These are phyloP conservation scores for Cryptococcus jaspeensis DNA, from an alignment of 1,284 basidiomycete genomes.

Conservation along the genomic window DNA sequence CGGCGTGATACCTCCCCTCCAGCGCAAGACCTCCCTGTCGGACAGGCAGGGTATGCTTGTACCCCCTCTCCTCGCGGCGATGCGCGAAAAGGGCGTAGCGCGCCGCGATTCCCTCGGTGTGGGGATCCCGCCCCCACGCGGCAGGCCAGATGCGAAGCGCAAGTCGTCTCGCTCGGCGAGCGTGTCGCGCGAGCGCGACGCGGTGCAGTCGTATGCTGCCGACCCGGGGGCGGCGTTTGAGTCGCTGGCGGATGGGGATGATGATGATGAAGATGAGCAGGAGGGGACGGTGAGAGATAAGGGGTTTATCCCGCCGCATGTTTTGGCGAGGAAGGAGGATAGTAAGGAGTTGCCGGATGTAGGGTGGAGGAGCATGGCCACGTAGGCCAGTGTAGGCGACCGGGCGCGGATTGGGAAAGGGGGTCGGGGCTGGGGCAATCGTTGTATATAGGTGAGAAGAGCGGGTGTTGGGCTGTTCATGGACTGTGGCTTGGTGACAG, in stretches of 20 bases:
- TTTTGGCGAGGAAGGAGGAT: conserved; percentile 30
- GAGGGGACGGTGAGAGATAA: conserved; percentile 26
- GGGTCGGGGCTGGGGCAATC: too few relatives aligned
- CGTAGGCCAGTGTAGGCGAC: too few relatives aligned
- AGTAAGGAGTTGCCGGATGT: conserved; percentile 16
- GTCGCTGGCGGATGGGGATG: conserved; percentile 30
- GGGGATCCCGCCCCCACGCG: conserved; percentile 5
- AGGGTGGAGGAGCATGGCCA: conserved; percentile 39
- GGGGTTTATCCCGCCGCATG: conserved; percentile 45
- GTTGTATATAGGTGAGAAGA: too few relatives aligned
- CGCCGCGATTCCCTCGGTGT: conserved; percentile 16
- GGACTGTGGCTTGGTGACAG: too few relatives aligned
- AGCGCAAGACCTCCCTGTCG: conserved; percentile 46
- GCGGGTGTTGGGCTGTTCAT: too few relatives aligned
- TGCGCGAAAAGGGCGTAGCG: conserved; percentile 33
- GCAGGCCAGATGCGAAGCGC: background rate
- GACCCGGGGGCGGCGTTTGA: conserved; percentile 47
- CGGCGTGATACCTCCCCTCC: conserved; percentile 18
- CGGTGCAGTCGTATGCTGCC: conserved; percentile 27
- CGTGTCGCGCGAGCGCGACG: conserved; percentile 36
- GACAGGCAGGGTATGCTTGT: conserved; percentile 44
- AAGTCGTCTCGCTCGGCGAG: conserved; percentile 22
- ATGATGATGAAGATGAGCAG: conserved; percentile 25
- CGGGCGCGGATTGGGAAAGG: too few relatives aligned
- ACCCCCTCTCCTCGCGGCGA: conserved; percentile 40